Evolutionary conservation across 176 grass and related monocot genomes (phyloP), one percentile per base, ranked within the genome.

Genomic region (Ensete ventricosum): DNA sequence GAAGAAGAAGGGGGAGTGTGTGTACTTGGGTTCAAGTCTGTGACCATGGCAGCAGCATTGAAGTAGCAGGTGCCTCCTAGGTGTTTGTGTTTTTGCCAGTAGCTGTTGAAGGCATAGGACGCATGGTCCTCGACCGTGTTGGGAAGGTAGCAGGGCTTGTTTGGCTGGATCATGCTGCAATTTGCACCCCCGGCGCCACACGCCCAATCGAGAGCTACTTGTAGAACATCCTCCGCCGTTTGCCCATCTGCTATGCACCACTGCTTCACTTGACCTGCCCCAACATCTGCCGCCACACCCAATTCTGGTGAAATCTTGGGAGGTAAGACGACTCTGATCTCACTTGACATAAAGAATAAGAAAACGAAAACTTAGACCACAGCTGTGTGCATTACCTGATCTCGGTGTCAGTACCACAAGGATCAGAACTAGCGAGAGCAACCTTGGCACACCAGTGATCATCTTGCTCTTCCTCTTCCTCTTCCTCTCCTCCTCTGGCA

Each of bases 21-120:
- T 81, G 81, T 92, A 85, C 80, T 89, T 85, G 82, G 86, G 74
- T 92, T 71, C 29, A 80, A 62, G 67, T 89, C 69, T 0, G 78
- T 91, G 75, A 92, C 78, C 26, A 87, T 85, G 69, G 82, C 86
- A 68, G 86, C 80, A 48, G 79, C 86, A 77, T 74, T 80, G 64
- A 91, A 89, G 62, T 89, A 86, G 76, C 86, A 89, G n/a, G 88
- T 87, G 22, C 77, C 86, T 79, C 82, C 84, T 62, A 91, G 70
- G 52, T 87, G 87, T 75, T 87, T 96, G 75, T 71, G 85, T 62
- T 92, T 96, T 77, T 87, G 83, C 86, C 84, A 85, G 64, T 85
- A 96, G 75, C 80, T 92, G 72, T 91, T 91, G 75, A 92, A 70
- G 8, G 67, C 67, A 52, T n/a, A 70, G 48, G 67, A 52, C 21